Conservation (phyloP, 2,329 filamentous ascomycete species). For the Nemania serpens region DNA sequence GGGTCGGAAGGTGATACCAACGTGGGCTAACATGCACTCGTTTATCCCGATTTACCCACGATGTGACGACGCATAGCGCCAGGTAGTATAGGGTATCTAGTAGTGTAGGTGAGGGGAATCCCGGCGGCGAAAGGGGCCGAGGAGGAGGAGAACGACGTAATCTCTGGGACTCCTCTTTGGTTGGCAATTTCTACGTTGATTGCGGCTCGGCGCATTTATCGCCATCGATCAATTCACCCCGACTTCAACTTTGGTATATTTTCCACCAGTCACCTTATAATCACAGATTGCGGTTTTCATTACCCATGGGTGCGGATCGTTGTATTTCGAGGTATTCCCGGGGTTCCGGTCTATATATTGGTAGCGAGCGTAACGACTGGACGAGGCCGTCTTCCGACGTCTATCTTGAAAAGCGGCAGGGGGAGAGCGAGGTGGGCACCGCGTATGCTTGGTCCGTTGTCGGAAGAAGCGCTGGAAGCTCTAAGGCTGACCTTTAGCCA, state of each 20-base stretch:
- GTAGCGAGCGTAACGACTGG: not conserved
- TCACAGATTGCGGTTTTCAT: too few species aligned
- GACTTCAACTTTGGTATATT: not conserved
- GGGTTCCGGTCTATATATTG: not conserved
- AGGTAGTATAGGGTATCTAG: too few species aligned
- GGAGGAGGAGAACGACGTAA: not conserved
- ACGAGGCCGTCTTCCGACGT: not conserved
- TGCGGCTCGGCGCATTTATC: not conserved
- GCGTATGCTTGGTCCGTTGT: too few species aligned
- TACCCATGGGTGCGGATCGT: too few species aligned
- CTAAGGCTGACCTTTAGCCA: too few species aligned
- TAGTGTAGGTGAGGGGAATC: conserved; percentile 13
- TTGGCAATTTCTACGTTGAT: conserved; percentile 3
- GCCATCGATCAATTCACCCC: conserved; percentile 3
- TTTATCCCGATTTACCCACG: conserved; percentile 27
- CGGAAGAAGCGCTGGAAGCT: too few species aligned
- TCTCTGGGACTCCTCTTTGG: not conserved
- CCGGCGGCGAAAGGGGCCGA: not conserved
- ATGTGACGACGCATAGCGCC: too few species aligned
- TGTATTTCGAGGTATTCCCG: too few species aligned
- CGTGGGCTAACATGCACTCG: not conserved
- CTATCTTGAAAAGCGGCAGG: not conserved
- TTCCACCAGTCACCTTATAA: not conserved
- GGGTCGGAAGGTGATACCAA: conserved; percentile 5
- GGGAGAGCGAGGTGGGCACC: not conserved